These are phyloP conservation scores for Krasilnikovozyma curviuscula DNA, from an alignment of 768 basidiomycete genomes.

Conservation along the genomic window DNA sequence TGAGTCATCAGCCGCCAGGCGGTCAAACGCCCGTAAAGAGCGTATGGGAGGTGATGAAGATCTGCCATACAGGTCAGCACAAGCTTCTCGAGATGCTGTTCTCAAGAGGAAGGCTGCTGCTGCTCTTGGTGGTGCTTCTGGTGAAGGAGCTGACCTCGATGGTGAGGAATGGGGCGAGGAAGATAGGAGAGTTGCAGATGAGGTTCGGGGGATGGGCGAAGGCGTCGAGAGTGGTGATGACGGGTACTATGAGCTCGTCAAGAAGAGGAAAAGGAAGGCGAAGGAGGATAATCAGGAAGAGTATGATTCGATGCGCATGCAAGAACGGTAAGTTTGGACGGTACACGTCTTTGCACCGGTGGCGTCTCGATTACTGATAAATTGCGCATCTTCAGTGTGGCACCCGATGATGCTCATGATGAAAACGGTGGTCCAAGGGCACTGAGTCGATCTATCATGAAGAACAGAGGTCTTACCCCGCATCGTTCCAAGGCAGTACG, in stretches of 20 bases:
- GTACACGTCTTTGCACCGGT: not conserved
- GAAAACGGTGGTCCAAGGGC: slow-evolving; percentile 61
- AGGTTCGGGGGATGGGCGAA: slow-evolving; percentile 21
- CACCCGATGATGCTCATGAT: slow-evolving; percentile 27
- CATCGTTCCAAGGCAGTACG: slow-evolving; percentile 70
- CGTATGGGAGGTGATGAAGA: slow-evolving; percentile 84
- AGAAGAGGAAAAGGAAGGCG: slow-evolving; percentile 46
- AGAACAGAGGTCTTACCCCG: slow-evolving; percentile 87
- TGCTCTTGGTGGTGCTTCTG: slow-evolving; percentile 34
- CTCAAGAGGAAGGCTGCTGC: slow-evolving; percentile 40
- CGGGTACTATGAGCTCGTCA: slow-evolving; percentile 82
- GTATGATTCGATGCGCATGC: slow-evolving; percentile 47
- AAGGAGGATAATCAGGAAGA: slow-evolving; percentile 64
- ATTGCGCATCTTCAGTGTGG: not conserved
- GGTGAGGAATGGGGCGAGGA: slow-evolving; percentile 22
- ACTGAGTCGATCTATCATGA: slow-evolving; percentile 73
- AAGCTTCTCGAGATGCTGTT: slow-evolving; percentile 28
- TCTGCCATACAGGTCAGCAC: slow-evolving; percentile 64
- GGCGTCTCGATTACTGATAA: not conserved
- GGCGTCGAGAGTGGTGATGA: slow-evolving; percentile 31
- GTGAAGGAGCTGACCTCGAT: slow-evolving; percentile 22
- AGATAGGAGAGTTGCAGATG: slow-evolving; percentile 14
- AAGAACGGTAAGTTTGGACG: slow-evolving; percentile 35
- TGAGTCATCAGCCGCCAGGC: slow-evolving; percentile 53
- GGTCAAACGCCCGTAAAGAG: slow-evolving; percentile 49